A percentile compares a stretch with the other conserved stretches of the same genome.
phyloP scores from a whole-genome alignment of 176 grass and related monocot species.

The Bromus sterilis region DNA sequence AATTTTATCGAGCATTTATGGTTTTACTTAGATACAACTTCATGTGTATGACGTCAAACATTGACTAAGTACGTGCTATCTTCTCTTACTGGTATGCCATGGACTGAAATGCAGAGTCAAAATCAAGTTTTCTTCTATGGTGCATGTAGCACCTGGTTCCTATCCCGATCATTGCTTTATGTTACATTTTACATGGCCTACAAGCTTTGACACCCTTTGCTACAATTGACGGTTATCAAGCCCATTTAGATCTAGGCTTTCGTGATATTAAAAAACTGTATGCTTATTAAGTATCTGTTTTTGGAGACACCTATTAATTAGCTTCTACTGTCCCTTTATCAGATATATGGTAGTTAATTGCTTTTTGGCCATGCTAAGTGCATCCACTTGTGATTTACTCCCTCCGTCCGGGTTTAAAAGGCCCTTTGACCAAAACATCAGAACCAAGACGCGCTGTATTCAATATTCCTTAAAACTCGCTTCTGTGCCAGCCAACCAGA shows the following conservation, averaged over 20 bases:
- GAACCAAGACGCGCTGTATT: too few relatives aligned
- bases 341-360: background rate
- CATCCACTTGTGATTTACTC: constrained; percentile 1
- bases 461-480: too few relatives aligned
- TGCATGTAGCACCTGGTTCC: background rate
- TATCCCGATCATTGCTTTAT: background rate
- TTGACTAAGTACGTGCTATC: background rate
- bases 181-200: background rate
- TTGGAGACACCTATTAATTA: background rate
- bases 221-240: background rate
- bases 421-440: too few relatives aligned
- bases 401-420: too few relatives aligned
- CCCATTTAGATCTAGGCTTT: constrained; percentile 7
- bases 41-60: background rate
- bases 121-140: background rate
- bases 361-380: background rate
- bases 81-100: background rate
- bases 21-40: background rate
- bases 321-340: background rate
- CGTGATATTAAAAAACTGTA: background rate
- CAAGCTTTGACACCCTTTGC: background rate
- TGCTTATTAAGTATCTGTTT: background rate
- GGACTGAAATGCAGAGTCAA: background rate
- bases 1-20: background rate
- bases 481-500: too few relatives aligned